Evolutionary conservation across 148 eudicot species (phyloP).

Genomic region (Rhododendron ferrugineum): DNA sequence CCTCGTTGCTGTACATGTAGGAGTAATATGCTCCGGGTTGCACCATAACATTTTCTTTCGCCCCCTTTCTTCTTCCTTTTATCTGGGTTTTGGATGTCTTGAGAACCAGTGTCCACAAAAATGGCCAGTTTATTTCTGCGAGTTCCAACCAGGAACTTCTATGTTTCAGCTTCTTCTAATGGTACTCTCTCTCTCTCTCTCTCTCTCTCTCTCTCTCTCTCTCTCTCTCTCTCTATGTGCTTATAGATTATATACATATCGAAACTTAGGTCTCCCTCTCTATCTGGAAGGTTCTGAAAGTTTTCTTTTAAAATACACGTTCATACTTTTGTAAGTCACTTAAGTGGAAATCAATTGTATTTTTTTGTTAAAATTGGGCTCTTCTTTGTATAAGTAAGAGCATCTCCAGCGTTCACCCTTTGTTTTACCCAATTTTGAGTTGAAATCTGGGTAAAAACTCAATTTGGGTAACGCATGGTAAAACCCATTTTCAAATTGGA

Average conservation of each 20-base stretch:
- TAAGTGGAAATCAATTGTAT: not conserved
- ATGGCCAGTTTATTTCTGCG: conserved; percentile 15
- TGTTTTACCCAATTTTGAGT: not conserved
- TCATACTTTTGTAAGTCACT: not conserved
- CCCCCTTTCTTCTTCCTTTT: not conserved
- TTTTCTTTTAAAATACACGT: not conserved
- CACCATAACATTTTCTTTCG: not conserved
- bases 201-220: not conserved
- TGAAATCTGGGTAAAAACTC: not conserved
- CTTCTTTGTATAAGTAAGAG: not conserved
- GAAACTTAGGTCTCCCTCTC: not conserved
- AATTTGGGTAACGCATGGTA: not conserved
- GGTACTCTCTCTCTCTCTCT: conserved; percentile 14
- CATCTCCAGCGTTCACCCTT: not conserved
- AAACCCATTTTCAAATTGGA: not conserved
- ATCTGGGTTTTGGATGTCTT: not conserved
- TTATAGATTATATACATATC: too few relatives aligned
- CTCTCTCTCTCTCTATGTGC: not conserved
- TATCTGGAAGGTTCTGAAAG: not conserved
- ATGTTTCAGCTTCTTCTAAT: conserved; percentile 19
- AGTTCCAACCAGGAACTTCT: conserved; percentile 16
- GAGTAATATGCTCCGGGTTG: too few relatives aligned
- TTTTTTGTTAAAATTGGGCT: not conserved
- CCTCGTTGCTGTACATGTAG: too few relatives aligned
- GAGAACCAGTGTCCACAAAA: not conserved